Conservation (phyloP, 352 stramenopile genomes). For the Pseudoperonospora humuli region DNA sequence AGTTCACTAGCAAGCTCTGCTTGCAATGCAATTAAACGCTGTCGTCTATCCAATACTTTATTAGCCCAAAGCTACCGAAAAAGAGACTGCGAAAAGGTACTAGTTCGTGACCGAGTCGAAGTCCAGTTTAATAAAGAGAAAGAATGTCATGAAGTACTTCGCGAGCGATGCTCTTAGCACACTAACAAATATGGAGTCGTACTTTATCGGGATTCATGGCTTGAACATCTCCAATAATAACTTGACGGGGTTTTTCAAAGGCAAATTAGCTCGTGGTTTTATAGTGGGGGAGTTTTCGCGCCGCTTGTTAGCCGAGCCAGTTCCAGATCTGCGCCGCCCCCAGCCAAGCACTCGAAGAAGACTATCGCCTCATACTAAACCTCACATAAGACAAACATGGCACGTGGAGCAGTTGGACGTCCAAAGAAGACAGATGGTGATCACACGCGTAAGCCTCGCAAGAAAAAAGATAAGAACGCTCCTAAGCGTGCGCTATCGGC, state of each 20-base stretch:
- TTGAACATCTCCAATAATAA: slow-evolving; percentile 5
- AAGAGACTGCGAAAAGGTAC: too few relatives aligned
- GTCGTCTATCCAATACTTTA: too few relatives aligned
- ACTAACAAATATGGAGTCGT: neutral
- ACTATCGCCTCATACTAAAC: neutral
- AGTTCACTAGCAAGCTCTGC: too few relatives aligned
- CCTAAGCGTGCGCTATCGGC: slow-evolving; percentile 85
- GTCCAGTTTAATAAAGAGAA: too few relatives aligned
- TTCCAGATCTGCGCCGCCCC: slow-evolving; percentile 5
- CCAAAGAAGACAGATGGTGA: slow-evolving; percentile 61
- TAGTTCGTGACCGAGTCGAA: too few relatives aligned
- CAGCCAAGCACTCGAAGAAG: neutral
- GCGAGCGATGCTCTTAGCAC: too few relatives aligned
- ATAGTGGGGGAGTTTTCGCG: neutral
- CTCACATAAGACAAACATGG: slow-evolving; percentile 29
- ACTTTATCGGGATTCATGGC: neutral
- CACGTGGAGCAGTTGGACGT: slow-evolving; percentile 43
- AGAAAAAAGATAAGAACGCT: slow-evolving; percentile 90
- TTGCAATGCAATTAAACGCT: too few relatives aligned
- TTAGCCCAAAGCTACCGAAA: too few relatives aligned
- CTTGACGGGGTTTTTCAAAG: slow-evolving; percentile 5
- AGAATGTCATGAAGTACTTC: too few relatives aligned
- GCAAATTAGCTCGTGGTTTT: neutral
- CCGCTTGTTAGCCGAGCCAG: neutral
- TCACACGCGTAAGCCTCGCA: slow-evolving; percentile 66